Evolutionary conservation across 768 basidiomycete species (phyloP), one percentile per base, ranked within the genome.

Genomic region (Leucosporidium scottii): DNA sequence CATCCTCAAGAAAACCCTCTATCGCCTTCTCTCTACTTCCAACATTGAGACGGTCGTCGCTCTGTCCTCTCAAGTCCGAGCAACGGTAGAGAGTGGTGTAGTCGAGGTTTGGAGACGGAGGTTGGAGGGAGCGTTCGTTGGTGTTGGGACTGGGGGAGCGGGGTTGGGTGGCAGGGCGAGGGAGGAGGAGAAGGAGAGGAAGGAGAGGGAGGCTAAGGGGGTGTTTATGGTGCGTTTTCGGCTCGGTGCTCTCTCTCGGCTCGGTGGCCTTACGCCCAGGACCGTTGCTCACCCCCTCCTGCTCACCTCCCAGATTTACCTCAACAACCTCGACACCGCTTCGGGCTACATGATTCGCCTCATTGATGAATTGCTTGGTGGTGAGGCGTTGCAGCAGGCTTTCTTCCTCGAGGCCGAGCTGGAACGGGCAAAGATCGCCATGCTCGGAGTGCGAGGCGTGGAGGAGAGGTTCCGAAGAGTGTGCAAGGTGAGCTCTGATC

Each of bases 261-360:
- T n/a, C n/a, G n/a, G n/a, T n/a, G n/a, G n/a, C n/a, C n/a, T n/a
- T n/a, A n/a, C n/a, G n/a, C n/a, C n/a, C n/a, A n/a, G n/a, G n/a
- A n/a, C n/a, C n/a, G n/a, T n/a, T 47, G 59, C 59, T 59, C 13
- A 59, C 59, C n/a, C 57, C 20, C 39, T 44, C 13, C 13, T 34
- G 5, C 39, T 6, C 30, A 36, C 13, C 18, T 17, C 44, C 7
- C 75, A 98, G 94, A 87, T 87, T 47, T 83, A 89, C 55, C 81
- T 98, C 60, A 99, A 99, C 76, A 92, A 99, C 77, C 82, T 99
- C n/a, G 93, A 97, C 77, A 78, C 92, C 23, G 97, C 93, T 3
- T 86, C 86, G 4, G 88, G 85, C 9, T 93, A 99, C 79, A 84
- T 93, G 77, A 91, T 93, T 61, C 85, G 89, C 57, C 81, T 99